phyloP scores from a whole-genome alignment of 2,329 filamentous ascomycete species.

The Dactylellina haptotyla region DNA sequence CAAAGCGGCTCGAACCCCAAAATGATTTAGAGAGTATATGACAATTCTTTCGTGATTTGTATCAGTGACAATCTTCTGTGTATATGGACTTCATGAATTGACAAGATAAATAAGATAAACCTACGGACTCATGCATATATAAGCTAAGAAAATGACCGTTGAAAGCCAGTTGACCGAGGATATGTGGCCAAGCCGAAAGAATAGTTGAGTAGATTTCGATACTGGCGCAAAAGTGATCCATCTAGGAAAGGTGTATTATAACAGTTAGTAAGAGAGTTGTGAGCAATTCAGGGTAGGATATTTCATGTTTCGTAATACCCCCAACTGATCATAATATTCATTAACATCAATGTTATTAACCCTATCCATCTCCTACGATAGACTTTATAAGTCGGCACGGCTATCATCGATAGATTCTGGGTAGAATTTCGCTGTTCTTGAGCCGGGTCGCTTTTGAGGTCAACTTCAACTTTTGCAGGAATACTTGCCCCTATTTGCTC shows the following conservation, averaged over 20 bases:
- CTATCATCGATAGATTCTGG: neutral
- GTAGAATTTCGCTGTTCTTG: constrained; percentile 1
- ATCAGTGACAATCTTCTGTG: constrained; percentile 43
- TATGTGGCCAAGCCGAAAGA: constrained; percentile 76
- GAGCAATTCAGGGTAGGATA: neutral
- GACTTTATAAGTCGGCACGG: constrained; percentile 64
- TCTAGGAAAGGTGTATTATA: constrained; percentile 1
- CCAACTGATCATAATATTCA: constrained; percentile 96
- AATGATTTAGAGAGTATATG: constrained; percentile 79
- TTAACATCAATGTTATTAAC: constrained; percentile 79
- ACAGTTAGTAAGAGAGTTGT: neutral
- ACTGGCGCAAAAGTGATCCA: constrained; percentile 94
- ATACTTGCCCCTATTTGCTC: neutral
- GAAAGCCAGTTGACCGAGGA: constrained; percentile 91
- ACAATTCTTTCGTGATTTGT: constrained; percentile 62
- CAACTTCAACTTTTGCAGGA: too few species aligned
- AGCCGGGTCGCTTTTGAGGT: too few species aligned
- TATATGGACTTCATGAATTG: too few species aligned
- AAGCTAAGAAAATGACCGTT: constrained; percentile 86
- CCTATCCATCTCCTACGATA: constrained; percentile 94
- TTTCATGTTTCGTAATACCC: constrained; percentile 68
- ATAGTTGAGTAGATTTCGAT: constrained; percentile 75
- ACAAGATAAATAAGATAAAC: constrained; percentile 59
- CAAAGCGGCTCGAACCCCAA: constrained; percentile 81
- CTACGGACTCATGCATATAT: constrained; percentile 75